Percentiles rank a stretch among this genome's conserved stretches.
Evolutionary conservation across 805 yeast genomes (phyloP).

Genomic region (Myxozyma lipomycoides): DNA sequence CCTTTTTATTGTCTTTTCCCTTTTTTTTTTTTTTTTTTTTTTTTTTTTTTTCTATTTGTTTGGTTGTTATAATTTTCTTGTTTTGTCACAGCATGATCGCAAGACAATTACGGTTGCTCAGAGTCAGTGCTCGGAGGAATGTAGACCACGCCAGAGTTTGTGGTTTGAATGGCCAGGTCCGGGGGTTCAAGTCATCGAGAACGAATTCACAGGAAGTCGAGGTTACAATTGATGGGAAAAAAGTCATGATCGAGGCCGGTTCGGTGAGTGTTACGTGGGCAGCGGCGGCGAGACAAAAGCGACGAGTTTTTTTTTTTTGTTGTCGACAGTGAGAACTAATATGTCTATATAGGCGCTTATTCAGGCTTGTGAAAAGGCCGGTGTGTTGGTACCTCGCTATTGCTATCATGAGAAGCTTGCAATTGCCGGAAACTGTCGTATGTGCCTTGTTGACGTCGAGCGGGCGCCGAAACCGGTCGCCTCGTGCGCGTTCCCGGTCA

Average conservation of each 20-base stretch:
- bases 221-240: conserved; percentile 60
- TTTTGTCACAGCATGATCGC: conserved; percentile 12
- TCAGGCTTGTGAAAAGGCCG: conserved; percentile 90
- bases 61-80: not conserved
- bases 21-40: no score
- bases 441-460: conserved; percentile 88
- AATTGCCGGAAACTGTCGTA: conserved; percentile 88
- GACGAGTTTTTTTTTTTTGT: not conserved
- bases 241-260: conserved; percentile 77
- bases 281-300: not conserved
- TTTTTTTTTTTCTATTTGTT: no score
- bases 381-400: conserved; percentile 81
- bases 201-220: conserved; percentile 51
- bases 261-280: conserved; percentile 37
- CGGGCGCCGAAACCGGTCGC: conserved; percentile 87
- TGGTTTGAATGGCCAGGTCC: not conserved
- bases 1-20: no score
- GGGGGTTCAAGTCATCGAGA: conserved; percentile 39
- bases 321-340: not conserved
- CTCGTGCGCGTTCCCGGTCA: conserved; percentile 90
- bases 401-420: conserved; percentile 90
- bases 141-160: not conserved
- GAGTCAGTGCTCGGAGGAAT: conserved; percentile 6
- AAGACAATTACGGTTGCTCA: conserved; percentile 14
- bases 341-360: conserved; percentile 53